Evolutionary conservation across 2,329 filamentous ascomycete species (phyloP), one percentile per base, ranked within the genome.

Genomic region (Aaosphaeria pasadenensis): DNA sequence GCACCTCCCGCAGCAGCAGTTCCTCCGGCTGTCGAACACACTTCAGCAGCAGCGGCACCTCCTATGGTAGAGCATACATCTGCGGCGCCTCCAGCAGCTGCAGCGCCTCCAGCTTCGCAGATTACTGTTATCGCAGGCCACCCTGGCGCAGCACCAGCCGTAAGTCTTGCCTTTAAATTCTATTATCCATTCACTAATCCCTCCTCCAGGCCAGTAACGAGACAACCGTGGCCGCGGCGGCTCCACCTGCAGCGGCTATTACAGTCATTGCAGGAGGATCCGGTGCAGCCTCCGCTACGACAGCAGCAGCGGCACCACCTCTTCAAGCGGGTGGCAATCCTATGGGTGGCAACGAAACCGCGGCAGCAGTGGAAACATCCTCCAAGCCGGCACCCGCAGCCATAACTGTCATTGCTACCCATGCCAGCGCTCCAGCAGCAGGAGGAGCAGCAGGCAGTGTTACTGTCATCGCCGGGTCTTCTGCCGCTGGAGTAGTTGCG

Each of bases 361-460:
- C 54, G 31, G 52, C 57, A 31, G 46, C 46, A 6, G 52, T 49
- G 11, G 54, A 39, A 35, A 41, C 42, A 31, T 42, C 53, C 13
- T 49, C 61, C 17, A 51, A 49, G 24, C 43, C 47, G 5, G 9
- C 61, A 13, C 58, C 59, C 7, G 56, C 52, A 4, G 55, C 56
- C 9, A 57, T 56, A 2, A 61, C 58, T 4, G 59, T 51, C 1
- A 58, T 51, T 5, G 46, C 51, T 29, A 56, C 44, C 7, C 56
- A 49, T 9, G 47, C 43, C 28, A n/a, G 50, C 33, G 47, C 64
- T 2, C 61, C 39, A 28, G 9, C 39, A 41, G 9, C 11, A 9
- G 11, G 39, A 24, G 39, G 28, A 41, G 17, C 24, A 28, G 17
- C 17, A 24, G 17, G 17, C 17, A 24, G 17, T 24, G 17, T 24